These are phyloP conservation scores for Wallemia mellicola DNA, from an alignment of 1,284 basidiomycete genomes.

Conservation along the genomic window DNA sequence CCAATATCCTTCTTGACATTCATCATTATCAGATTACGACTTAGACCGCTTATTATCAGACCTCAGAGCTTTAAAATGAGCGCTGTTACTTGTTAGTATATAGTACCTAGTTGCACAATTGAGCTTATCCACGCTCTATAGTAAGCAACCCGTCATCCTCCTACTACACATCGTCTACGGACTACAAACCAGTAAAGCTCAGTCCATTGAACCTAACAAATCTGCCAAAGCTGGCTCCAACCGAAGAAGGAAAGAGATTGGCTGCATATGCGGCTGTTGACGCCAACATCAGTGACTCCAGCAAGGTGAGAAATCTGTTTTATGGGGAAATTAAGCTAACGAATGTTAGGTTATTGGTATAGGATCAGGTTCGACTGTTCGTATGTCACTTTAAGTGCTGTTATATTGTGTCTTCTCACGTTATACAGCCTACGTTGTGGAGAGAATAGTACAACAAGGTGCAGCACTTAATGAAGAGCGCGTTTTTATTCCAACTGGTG, in stretches of 20 bases:
- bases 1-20: too few species aligned
- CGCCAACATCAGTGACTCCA: conserved; percentile 46
- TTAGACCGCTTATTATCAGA: too few species aligned
- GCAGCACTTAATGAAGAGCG: conserved; percentile 39
- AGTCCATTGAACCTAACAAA: not conserved
- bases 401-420: not conserved
- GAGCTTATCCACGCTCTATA: not conserved
- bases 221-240: not conserved
- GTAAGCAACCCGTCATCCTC: not conserved
- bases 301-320: conserved; percentile 28
- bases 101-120: not conserved
- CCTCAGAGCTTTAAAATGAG: not conserved
- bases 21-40: too few species aligned
- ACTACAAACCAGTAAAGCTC: not conserved
- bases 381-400: not conserved
- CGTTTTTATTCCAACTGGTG: conserved; percentile 60
- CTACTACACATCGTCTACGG: not conserved
- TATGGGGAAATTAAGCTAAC: not conserved
- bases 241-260: conserved; percentile 57
- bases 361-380: conserved; percentile 26
- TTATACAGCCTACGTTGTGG: conserved; percentile 54
- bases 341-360: conserved; percentile 35
- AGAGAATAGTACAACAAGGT: conserved; percentile 70
- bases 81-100: not conserved
- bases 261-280: conserved; percentile 91